A percentile compares a stretch with the other conserved stretches of the same genome.
phyloP scores from a whole-genome alignment of 768 basidiomycete genomes.

The Suillus subalutaceus region DNA sequence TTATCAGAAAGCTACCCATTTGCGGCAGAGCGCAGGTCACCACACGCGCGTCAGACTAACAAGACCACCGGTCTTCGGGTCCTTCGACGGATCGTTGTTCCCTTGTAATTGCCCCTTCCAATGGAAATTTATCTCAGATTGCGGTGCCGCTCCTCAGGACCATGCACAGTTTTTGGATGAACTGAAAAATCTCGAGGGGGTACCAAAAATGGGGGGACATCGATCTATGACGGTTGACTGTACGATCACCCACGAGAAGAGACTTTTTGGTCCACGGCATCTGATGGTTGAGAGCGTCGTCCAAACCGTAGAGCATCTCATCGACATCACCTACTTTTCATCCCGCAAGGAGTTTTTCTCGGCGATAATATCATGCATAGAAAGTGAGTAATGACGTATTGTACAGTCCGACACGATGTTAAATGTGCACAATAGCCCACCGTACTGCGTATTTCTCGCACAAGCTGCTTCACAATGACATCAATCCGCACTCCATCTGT shows the following conservation, averaged over 20 bases:
- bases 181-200: not conserved
- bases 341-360: not conserved
- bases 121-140: not conserved
- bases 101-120: not conserved
- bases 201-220: not conserved
- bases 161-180: not conserved
- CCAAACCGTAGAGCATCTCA: constrained; percentile 1
- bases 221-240: not conserved
- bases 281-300: not conserved
- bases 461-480: not conserved
- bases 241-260: not conserved
- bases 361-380: not conserved
- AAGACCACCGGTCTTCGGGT: not conserved
- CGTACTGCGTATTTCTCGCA: not conserved
- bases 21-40: not conserved
- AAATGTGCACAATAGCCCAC: not conserved
- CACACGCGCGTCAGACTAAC: constrained; percentile 1
- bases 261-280: not conserved
- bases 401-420: not conserved
- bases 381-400: not conserved
- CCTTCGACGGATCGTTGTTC: not conserved
- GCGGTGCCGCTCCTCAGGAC: not conserved
- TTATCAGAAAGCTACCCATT: not conserved
- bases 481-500: not conserved
- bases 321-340: not conserved